Percentiles rank a stretch among this genome's conserved stretches.
Conservation (phyloP, 495 filamentous ascomycete species). For the Penicillium canariense region DNA sequence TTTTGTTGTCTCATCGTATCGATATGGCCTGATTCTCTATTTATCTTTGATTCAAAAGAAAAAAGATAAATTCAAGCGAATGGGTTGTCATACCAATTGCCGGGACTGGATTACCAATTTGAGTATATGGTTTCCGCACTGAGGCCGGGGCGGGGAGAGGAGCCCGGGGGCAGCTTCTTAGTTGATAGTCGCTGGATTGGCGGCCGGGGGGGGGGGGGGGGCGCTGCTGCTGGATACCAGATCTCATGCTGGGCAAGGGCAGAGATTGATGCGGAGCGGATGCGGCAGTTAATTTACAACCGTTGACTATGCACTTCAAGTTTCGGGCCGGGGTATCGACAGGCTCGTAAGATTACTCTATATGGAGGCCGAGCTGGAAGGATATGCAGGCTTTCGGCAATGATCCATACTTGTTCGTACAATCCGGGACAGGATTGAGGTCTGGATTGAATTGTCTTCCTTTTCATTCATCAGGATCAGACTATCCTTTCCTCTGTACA, state of each 20-base stretch:
- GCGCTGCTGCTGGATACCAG: not conserved
- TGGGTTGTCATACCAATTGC: constrained; percentile 5
- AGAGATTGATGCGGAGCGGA: not conserved
- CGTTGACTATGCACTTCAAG: not conserved
- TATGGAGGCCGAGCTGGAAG: too few relatives aligned
- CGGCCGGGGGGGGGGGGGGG: not conserved
- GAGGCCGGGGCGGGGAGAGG: not conserved
- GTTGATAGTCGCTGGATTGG: not conserved
- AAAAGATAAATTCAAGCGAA: too few relatives aligned
- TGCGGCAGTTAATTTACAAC: not conserved
- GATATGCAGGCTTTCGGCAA: too few relatives aligned
- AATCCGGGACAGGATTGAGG: too few relatives aligned
- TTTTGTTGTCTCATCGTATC: too few relatives aligned
- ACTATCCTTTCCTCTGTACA: too few relatives aligned
- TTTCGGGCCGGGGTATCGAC: not conserved
- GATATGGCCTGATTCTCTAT: too few relatives aligned
- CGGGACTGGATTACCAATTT: constrained; percentile 17
- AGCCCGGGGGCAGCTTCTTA: not conserved
- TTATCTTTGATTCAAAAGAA: too few relatives aligned
- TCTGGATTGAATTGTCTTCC: too few relatives aligned
- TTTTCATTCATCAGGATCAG: too few relatives aligned
- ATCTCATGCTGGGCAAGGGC: not conserved
- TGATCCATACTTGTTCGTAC: too few relatives aligned
- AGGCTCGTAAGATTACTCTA: too few relatives aligned
- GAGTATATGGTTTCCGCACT: constrained; percentile 4